Evolutionary conservation across 2,329 filamentous ascomycete species (phyloP), one percentile per base, ranked within the genome.

Genomic region (Colletotrichum eleusines): DNA sequence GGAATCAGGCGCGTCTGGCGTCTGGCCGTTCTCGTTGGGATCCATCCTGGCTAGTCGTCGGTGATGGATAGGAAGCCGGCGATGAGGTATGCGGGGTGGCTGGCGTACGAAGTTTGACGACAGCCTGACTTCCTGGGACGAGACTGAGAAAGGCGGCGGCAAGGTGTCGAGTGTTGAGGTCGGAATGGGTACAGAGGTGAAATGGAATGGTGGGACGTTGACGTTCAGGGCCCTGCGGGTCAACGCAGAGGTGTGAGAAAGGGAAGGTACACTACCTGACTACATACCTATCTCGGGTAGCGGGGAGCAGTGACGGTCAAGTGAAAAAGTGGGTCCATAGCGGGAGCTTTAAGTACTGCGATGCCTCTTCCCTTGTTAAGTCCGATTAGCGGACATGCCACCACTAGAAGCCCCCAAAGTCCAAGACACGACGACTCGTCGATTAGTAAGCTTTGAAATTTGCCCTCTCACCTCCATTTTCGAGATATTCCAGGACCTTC

Each of bases 1-100:
- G 76, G 85, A 84, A 75, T 89, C 86, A 28, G 87, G 87, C 71
- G 85, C 87, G 75, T 89, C 87, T 59, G 81, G 81, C 74, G 80
- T 80, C 74, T 82, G 81, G 69, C 84, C 63, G 31, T 73, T 65
- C 38, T 73, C 81, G 78, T 82, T 82, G 18, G 84, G 81, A 74
- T 87, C 85, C 86, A 87, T 83, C n/a, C 46, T 62, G 64, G 46
- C 26, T 26, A 28, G 9, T 38, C 9, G 59, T 48, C 12, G 40
- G 23, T 40, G 38, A 14, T 44, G n/a, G n/a, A 20, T n/a, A 11
- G n/a, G 35, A 9, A 26, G 35, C 16, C 38, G 6, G 35, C 14
- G 35, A 35, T 33, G n/a, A 14, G 50, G 11, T 28, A 16, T 61
- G 26, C n/a, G 7, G 12, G 38, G 14, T n/a, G 16, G 23, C 7